These are phyloP conservation scores for Mucor indicus DNA, from an alignment of 371 early-diverging fungal genomes.

Conservation along the genomic window DNA sequence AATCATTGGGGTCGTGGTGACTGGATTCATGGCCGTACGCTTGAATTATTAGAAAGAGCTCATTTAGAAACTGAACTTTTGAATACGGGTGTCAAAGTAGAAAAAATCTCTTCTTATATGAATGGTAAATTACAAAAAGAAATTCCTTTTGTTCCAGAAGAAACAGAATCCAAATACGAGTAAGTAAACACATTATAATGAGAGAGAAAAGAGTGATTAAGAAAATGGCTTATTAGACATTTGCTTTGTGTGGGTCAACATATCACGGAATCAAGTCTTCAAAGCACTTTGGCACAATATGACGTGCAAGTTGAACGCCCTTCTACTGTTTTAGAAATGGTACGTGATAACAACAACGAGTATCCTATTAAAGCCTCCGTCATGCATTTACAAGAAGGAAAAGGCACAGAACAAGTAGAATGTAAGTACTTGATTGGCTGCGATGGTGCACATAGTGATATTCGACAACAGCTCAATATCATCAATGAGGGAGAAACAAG, in stretches of 20 bases:
- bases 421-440: slow-evolving; percentile 43
- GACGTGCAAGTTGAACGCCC: slow-evolving; percentile 46
- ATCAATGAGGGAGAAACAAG: slow-evolving; percentile 38
- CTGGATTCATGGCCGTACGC: slow-evolving; percentile 46
- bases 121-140: slow-evolving; percentile 30
- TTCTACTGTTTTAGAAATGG: slow-evolving; percentile 29
- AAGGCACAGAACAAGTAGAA: slow-evolving; percentile 27
- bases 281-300: slow-evolving; percentile 23
- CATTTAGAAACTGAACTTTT: slow-evolving; percentile 30
- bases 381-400: slow-evolving; percentile 33
- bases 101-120: slow-evolving; percentile 33
- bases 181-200: slow-evolving; percentile 15
- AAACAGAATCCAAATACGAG: slow-evolving; percentile 44
- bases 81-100: slow-evolving; percentile 42
- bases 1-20: slow-evolving; percentile 53
- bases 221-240: too few species aligned
- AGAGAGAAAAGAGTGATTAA: too few species aligned
- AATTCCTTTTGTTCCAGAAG: slow-evolving; percentile 44
- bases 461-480: slow-evolving; percentile 34
- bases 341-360: slow-evolving; percentile 3
- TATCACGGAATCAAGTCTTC: slow-evolving; percentile 41
- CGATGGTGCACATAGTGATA: slow-evolving; percentile 48
- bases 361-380: slow-evolving; percentile 36
- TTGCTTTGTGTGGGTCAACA: slow-evolving; percentile 47
- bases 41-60: slow-evolving; percentile 37